These are phyloP conservation scores for Backusella liffmaniae DNA, from an alignment of 192 early-diverging fungal genomes.

Conservation along the genomic window DNA sequence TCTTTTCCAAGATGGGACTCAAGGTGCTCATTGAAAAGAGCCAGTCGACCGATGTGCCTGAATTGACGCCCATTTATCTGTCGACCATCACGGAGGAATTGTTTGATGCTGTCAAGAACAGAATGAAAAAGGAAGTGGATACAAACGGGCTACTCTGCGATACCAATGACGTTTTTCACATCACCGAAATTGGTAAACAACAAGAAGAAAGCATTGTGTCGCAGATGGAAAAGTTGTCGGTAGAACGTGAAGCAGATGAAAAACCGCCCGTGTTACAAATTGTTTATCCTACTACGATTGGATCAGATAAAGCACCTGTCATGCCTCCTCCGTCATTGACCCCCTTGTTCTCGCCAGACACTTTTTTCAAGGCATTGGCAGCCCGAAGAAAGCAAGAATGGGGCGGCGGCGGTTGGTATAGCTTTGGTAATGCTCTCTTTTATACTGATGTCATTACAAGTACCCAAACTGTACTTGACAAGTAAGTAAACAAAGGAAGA, in stretches of 20 bases:
- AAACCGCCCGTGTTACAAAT: conserved; percentile 14
- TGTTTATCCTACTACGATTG: background rate
- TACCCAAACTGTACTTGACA: conserved; percentile 94
- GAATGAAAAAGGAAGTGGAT: background rate
- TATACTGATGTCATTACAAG: conserved; percentile 78
- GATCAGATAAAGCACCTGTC: background rate
- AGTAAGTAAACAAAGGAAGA: conserved; percentile 38
- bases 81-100: background rate
- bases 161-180: background rate
- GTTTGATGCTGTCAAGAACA: background rate
- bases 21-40: conserved; percentile 39
- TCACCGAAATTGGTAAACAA: background rate
- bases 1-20: conserved; percentile 67
- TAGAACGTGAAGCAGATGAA: background rate
- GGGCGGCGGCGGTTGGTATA: conserved; percentile 32
- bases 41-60: conserved; percentile 34
- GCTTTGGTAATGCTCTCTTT: conserved; percentile 72
- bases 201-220: background rate
- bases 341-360: conserved; percentile 57
- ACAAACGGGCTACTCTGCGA: background rate
- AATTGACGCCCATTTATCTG: conserved; percentile 44
- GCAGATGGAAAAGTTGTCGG: conserved; percentile 4
- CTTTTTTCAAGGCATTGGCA: conserved; percentile 50
- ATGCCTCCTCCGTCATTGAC: conserved; percentile 48
- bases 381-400: conserved; percentile 41